A percentile compares a stretch with the other conserved stretches of the same genome.
Evolutionary conservation across 2,329 filamentous ascomycete species (phyloP).

Genomic region (Fusarium nematophilum): DNA sequence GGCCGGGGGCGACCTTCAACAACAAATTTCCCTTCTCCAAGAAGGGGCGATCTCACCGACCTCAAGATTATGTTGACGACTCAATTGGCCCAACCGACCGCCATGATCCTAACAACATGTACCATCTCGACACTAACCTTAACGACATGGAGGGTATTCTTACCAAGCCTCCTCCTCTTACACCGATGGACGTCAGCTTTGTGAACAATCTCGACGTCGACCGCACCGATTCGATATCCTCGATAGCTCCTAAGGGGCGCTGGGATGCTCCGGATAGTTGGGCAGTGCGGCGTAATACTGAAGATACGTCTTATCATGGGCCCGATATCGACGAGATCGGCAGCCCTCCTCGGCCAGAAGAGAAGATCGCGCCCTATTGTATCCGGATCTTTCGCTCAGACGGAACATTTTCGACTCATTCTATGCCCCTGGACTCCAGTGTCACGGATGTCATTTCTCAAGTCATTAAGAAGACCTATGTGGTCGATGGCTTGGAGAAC

Average conservation of each 20-base stretch:
- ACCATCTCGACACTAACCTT: slow-evolving; percentile 87
- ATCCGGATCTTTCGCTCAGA: slow-evolving; percentile 96
- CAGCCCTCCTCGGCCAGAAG: slow-evolving; percentile 75
- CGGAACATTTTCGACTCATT: slow-evolving; percentile 92
- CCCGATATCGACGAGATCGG: slow-evolving; percentile 76
- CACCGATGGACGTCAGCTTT: slow-evolving; percentile 73
- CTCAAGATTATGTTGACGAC: slow-evolving; percentile 66
- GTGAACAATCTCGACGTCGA: slow-evolving; percentile 59
- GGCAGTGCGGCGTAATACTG: slow-evolving; percentile 82
- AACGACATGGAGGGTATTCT: slow-evolving; percentile 93
- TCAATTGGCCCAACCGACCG: slow-evolving; percentile 70
- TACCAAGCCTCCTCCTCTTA: slow-evolving; percentile 74
- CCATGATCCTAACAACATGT: slow-evolving; percentile 70
- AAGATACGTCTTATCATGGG: slow-evolving; percentile 69
- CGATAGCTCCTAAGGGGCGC: slow-evolving; percentile 61
- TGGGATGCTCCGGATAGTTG: slow-evolving; percentile 98
- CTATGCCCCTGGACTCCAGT: slow-evolving; percentile 83
- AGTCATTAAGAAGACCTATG: slow-evolving; percentile 92
- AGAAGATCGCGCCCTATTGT: slow-evolving; percentile 83
- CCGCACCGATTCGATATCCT: slow-evolving; percentile 48
- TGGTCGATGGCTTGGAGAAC: slow-evolving; percentile 89
- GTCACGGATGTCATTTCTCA: slow-evolving; percentile 90
- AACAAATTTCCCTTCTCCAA: slow-evolving; percentile 73
- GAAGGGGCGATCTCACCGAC: slow-evolving; percentile 60
- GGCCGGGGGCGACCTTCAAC: slow-evolving; percentile 66